Evolutionary conservation across 2,329 filamentous ascomycete genomes (phyloP).

Genomic region (Ceratocystis variospora): DNA sequence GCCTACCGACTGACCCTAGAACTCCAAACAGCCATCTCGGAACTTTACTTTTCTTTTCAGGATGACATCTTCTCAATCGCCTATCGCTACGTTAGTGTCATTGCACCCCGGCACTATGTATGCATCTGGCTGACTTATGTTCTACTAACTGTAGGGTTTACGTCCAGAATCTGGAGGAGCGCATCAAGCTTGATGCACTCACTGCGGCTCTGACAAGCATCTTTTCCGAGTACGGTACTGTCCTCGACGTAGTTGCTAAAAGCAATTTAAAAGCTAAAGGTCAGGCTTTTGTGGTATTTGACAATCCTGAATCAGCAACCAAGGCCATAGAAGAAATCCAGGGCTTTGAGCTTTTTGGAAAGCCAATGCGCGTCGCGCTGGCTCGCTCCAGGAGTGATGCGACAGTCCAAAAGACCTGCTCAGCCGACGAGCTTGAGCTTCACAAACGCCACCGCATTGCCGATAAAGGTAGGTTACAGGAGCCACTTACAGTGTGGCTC

Average conservation of each 20-base stretch:
- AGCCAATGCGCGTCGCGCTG: constrained; percentile 73
- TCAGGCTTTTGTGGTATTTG: constrained; percentile 90
- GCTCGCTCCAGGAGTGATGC: constrained; percentile 79
- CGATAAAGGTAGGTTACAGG: constrained; percentile 61
- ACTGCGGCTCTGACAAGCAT: constrained; percentile 59
- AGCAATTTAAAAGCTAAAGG: constrained; percentile 84
- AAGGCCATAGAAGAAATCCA: constrained; percentile 79
- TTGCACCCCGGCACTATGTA: constrained; percentile 52
- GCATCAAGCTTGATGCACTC: constrained; percentile 67
- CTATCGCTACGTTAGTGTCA: constrained; percentile 59
- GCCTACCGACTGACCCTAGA: constrained; percentile 7
- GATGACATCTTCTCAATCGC: constrained; percentile 32
- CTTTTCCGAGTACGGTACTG: constrained; percentile 77
- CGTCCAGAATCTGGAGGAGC: constrained; percentile 79
- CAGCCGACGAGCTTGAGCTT: constrained; percentile 65
- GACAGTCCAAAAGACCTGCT: constrained; percentile 61
- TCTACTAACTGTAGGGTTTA: constrained; percentile 40
- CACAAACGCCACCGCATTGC: constrained; percentile 75
- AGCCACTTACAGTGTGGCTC: background rate
- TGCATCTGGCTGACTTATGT: constrained; percentile 27
- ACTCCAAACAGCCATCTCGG: background rate
- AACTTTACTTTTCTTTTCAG: constrained; percentile 11
- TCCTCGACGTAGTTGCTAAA: constrained; percentile 77
- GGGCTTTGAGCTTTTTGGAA: constrained; percentile 84
- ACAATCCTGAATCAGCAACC: constrained; percentile 61